Base-by-base conservation (phyloP, 192 early-diverging fungal species). In the Coemansia sp. region DNA sequence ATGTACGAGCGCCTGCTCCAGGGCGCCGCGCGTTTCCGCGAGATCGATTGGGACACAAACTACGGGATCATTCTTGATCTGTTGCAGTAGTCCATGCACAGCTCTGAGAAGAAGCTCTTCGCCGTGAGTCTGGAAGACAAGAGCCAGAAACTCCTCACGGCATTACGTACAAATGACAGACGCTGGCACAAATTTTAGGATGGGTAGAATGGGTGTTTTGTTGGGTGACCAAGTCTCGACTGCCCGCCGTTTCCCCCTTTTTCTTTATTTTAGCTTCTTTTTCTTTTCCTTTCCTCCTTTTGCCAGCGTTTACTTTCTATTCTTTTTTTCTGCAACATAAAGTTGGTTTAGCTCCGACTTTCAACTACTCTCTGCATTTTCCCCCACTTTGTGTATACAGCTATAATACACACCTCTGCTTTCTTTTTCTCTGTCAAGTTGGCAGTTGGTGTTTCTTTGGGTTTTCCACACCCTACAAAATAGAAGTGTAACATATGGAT, bases 41-140 rank as follows among this genome's bases (percentile, higher is more conserved):
- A 55, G 14, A 58, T 69, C 41, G 80, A 83, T 57, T 83, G 80
- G 80, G 66, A 67, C 23, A 51, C 80, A 33, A 74, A 77, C 63
- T 83, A 83, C 72, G 23, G 20, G 38, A 63, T 24, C 8, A 69
- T 69, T 21, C 64, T 83, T 36, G 72, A 74, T 38, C 51, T 77
- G 26, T 41, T 83, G 6, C 24, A 56, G 62, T 35, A 62, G 60
- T 30, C 30, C 30, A 30, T 30, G 30, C 30, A 30, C 30, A 30
- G 30, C 30, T 3, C 30, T 30, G 30, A 3, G 30, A 3, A 30
- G 30, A 30, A 30, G 30, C 30, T 30, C 30, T 30, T 30, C 30
- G 30, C 30, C 30, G 30, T 30, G 30, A 30, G 30, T 30, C 30
- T 30, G 30, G 1, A 30, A 1, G 30, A 30, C 30, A 30, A 3